Percentiles rank a stretch among this genome's conserved stretches.
Conservation (phyloP, 495 filamentous ascomycete genomes). For the Penicillium roqueforti region DNA sequence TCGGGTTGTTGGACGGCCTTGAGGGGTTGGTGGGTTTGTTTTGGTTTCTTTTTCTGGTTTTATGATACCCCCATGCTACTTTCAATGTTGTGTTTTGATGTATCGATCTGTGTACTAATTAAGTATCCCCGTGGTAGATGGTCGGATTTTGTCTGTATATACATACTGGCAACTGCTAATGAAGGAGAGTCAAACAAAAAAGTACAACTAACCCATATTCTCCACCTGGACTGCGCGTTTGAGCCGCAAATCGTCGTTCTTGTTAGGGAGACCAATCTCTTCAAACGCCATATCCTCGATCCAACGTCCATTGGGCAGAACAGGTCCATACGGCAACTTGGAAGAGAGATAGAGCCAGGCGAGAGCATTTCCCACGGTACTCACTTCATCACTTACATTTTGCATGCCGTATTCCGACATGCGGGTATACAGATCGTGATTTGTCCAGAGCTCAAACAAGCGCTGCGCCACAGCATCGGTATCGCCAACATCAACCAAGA, state of each 20-base stretch:
- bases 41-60: conserved; percentile 9
- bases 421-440: conserved; percentile 56
- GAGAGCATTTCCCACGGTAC: conserved; percentile 75
- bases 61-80: conserved; percentile 25
- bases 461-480: conserved; percentile 67
- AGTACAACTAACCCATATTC: conserved; percentile 27
- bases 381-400: conserved; percentile 77
- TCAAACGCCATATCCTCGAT: conserved; percentile 75
- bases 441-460: conserved; percentile 64
- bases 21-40: conserved; percentile 10
- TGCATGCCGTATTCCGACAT: conserved; percentile 64
- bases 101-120: not conserved
- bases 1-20: conserved; percentile 37
- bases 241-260: conserved; percentile 38
- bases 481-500: conserved; percentile 71
- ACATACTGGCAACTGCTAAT: not conserved
- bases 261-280: conserved; percentile 46
- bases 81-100: not conserved
- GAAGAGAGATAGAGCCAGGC: conserved; percentile 74
- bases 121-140: not conserved
- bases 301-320: conserved; percentile 57
- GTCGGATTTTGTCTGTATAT: not conserved
- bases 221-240: conserved; percentile 34
- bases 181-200: not conserved
- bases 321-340: conserved; percentile 49